A percentile compares a stretch with the other conserved stretches of the same genome.
Evolutionary conservation across 345 rosid species (phyloP).

Genomic region (rapeseed (Brassica napus)): DNA sequence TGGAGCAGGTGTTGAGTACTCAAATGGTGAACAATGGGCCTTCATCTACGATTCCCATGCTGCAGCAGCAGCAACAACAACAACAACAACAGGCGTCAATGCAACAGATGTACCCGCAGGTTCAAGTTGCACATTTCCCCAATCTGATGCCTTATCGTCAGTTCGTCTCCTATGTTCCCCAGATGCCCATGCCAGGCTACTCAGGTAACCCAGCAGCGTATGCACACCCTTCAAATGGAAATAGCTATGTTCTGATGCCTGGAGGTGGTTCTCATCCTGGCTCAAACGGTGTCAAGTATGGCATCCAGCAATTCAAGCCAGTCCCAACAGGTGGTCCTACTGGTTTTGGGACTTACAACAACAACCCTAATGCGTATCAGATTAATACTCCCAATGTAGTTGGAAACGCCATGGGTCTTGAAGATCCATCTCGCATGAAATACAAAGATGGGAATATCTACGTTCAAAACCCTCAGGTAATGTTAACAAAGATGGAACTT

Average conservation of each 20-base stretch:
- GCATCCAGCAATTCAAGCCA: conserved; percentile 13
- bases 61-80: conserved; percentile 4
- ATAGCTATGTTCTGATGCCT: conserved; percentile 13
- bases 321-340: conserved; percentile 8
- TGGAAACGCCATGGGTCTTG: conserved; percentile 67
- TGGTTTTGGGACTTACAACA: conserved; percentile 3
- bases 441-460: conserved; percentile 80
- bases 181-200: conserved; percentile 16
- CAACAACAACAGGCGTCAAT: conserved; percentile 4
- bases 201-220: conserved; percentile 7
- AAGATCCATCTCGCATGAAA: conserved; percentile 65
- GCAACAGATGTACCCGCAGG: conserved; percentile 14
- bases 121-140: conserved; percentile 8
- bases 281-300: conserved; percentile 11
- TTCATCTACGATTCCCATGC: conserved; percentile 9
- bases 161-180: conserved; percentile 10
- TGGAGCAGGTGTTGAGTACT: background rate
- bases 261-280: conserved; percentile 6
- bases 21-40: conserved; percentile 2
- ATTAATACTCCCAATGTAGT: conserved; percentile 50
- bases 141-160: conserved; percentile 16
- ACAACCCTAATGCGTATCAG: conserved; percentile 11
- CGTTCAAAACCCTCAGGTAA: conserved; percentile 87
- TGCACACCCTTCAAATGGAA: conserved; percentile 11
- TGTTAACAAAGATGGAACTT: conserved; percentile 17